Evolutionary conservation across 2,329 filamentous ascomycete genomes (phyloP), one percentile per base, ranked within the genome.

Genomic region (Macroventuria anomochaeta): DNA sequence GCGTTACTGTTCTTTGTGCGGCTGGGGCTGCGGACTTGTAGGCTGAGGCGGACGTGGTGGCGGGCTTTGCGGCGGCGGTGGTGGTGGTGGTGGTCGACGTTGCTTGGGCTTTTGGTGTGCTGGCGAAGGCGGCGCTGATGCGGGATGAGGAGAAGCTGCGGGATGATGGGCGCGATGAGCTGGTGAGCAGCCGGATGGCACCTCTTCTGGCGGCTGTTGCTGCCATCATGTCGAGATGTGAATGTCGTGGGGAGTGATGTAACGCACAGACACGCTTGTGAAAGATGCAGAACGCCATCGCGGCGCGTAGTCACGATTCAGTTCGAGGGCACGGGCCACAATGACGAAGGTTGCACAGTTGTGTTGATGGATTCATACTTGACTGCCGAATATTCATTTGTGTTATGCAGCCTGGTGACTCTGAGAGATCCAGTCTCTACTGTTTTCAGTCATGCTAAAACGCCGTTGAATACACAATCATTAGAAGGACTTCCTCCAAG

Each of bases 1-100:
- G 64, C 15, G 28, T 33, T 12, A 71, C 64, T 20, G 71, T 73
- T 17, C 71, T 64, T 44, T 55, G n/a, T 2, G 61, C 39, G 17
- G 61, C 39, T 18, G 59, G 17, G 1, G 59, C 32, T 15, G 50
- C 26, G 18, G 52, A 7, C 7, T 55, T 39, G 32, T 53, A 44
- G 11, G 61, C 36, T 12, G 57, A 46, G 1, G 33, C 26, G 5
- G 61, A 40, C 15, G 48, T 26, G 25, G 57, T 34, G 40, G 64
- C 39, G 6, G 65, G 47, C 34, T 53, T 68, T 21, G 59, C 44
- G n/a, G n/a, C n/a, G n/a, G n/a, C n/a, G n/a, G n/a, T n/a, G n/a
- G n/a, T n/a, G 20, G 64, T 46, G 28, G 59, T 38, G 5, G 57
- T 61, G 21, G 57, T 28, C 5, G 55, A 34, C 8, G 59, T 46